A percentile compares a stretch with the other conserved stretches of the same genome.
These are phyloP conservation scores for Boletellus sp. DNA, from an alignment of 768 basidiomycete species.

Conservation along the genomic window DNA sequence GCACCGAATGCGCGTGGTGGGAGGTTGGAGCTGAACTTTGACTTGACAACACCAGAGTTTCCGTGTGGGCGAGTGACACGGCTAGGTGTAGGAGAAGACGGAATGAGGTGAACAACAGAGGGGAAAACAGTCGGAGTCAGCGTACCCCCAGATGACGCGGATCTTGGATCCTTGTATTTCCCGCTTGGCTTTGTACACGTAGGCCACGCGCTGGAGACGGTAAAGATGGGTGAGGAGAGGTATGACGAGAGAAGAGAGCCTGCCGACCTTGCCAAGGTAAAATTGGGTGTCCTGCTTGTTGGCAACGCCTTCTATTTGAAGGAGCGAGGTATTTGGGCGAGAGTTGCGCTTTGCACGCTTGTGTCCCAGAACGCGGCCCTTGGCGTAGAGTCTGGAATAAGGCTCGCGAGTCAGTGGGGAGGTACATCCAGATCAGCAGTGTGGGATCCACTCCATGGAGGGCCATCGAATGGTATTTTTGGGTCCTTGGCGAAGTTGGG, in stretches of 20 bases:
- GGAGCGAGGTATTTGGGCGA: slow-evolving; percentile 90
- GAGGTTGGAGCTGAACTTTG: slow-evolving; percentile 94
- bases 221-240: neutral
- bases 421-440: slow-evolving; percentile 11
- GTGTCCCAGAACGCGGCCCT: slow-evolving; percentile 97
- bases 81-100: slow-evolving; percentile 35
- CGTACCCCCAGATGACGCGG: slow-evolving; percentile 97
- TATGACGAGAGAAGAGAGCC: neutral
- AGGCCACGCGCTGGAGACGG: slow-evolving; percentile 78
- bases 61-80: slow-evolving; percentile 94
- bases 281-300: slow-evolving; percentile 93
- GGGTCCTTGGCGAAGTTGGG: neutral
- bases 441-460: slow-evolving; percentile 15
- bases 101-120: neutral
- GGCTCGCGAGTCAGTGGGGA: neutral
- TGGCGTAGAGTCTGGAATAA: slow-evolving; percentile 76
- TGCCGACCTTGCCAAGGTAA: slow-evolving; percentile 94
- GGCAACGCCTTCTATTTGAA: slow-evolving; percentile 96
- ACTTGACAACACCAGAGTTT: slow-evolving; percentile 91
- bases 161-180: slow-evolving; percentile 93
- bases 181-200: slow-evolving; percentile 95
- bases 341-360: slow-evolving; percentile 98
- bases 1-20: slow-evolving; percentile 95
- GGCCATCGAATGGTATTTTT: neutral
- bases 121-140: slow-evolving; percentile 7